Percentiles rank a stretch among this genome's conserved stretches.
Evolutionary conservation across 441 rosid genomes (phyloP).

Genomic region (Croton laevigatus): DNA sequence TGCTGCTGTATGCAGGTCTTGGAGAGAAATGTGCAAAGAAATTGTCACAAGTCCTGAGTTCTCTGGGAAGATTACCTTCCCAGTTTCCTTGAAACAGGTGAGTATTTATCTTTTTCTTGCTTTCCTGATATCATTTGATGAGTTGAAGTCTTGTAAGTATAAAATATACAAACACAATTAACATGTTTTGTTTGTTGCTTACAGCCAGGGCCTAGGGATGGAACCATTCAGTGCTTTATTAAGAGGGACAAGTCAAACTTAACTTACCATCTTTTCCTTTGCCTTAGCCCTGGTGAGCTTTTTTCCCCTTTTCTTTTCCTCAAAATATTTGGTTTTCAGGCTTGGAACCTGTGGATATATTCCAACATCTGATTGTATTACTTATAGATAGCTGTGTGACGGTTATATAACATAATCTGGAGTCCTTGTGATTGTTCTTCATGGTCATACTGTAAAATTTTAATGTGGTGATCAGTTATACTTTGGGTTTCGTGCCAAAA

Average conservation of each 20-base stretch:
- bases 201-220: slow-evolving; percentile 90
- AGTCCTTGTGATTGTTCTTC: background rate
- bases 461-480: background rate
- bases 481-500: background rate
- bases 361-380: background rate
- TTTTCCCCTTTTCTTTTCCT: background rate
- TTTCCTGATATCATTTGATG: background rate
- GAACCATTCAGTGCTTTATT: slow-evolving; percentile 86
- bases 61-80: slow-evolving; percentile 91
- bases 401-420: background rate
- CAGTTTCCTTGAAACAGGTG: slow-evolving; percentile 94
- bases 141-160: background rate
- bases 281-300: slow-evolving; percentile 85
- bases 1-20: slow-evolving; percentile 89
- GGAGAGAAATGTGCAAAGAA: slow-evolving; percentile 97
- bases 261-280: slow-evolving; percentile 89
- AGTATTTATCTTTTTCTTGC: slow-evolving; percentile 10
- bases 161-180: slow-evolving; percentile 1
- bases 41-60: slow-evolving; percentile 80
- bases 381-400: background rate
- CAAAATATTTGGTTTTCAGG: background rate
- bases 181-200: slow-evolving; percentile 18
- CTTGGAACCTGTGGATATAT: background rate
- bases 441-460: background rate
- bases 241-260: slow-evolving; percentile 87